phyloP scores from a whole-genome alignment of 2,329 filamentous ascomycete species.

The Monilinia fructicola region DNA sequence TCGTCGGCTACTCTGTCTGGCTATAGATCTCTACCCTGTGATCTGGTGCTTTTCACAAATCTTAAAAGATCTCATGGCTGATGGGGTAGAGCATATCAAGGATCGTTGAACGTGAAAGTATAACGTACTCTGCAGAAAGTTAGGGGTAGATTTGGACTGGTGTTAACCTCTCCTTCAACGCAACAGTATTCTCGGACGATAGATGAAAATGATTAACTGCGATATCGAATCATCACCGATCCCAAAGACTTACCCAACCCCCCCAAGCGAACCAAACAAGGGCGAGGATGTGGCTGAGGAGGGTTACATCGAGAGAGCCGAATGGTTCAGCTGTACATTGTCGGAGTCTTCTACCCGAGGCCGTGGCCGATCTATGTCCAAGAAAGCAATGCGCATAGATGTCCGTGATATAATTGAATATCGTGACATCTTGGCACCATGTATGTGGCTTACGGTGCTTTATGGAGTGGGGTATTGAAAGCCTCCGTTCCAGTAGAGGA shows the following conservation, averaged over 20 bases:
- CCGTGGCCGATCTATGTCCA: background rate
- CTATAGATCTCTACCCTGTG: too few relatives aligned
- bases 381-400: background rate
- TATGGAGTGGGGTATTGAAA: background rate
- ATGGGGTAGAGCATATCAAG: too few relatives aligned
- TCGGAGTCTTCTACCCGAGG: background rate
- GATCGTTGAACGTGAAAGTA: too few relatives aligned
- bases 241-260: background rate
- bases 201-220: too few relatives aligned
- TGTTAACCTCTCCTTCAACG: too few relatives aligned
- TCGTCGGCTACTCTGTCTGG: too few relatives aligned
- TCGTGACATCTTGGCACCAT: constrained; percentile 1
- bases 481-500: constrained; percentile 5
- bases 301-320: constrained; percentile 1
- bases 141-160: too few relatives aligned
- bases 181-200: too few relatives aligned
- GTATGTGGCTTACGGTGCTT: background rate
- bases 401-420: background rate
- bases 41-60: too few relatives aligned
- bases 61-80: too few relatives aligned
- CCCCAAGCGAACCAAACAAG: background rate
- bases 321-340: background rate
- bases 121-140: too few relatives aligned
- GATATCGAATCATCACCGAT: too few relatives aligned
- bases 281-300: background rate